Evolutionary conservation across 2,329 filamentous ascomycete genomes (phyloP), one percentile per base, ranked within the genome.

Genomic region (Colletotrichum sublineola): DNA sequence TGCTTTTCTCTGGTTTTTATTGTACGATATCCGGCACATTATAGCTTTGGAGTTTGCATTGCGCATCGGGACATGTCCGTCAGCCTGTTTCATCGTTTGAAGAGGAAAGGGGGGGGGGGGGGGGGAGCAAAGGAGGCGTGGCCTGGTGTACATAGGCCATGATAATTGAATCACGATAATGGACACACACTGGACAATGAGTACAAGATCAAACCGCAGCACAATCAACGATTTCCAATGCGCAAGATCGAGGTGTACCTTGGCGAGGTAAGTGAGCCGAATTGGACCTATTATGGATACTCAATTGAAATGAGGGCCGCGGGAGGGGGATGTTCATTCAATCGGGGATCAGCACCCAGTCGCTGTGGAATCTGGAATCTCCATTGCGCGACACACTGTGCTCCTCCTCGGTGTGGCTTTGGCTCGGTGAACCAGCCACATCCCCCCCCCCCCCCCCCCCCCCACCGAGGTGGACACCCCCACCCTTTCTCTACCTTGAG

Each of bases 21-120:
- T 58, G 57, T 73, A 75, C 67, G 71, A 74, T 74, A 74, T 73
- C 67, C 68, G 66, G 57, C 68, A 68, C 65, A 68, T 69, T 65
- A 64, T 63, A 65, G 48, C 67, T 64, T 70, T 66, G 62, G 63
- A 70, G 69, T 71, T 61, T 61, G 67, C 64, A 74, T 68, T 56
- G 56, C 68, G 68, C 61, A 70, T 74, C 42, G 70, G 70, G 31
- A 62, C 42, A 65, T 48, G 70, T 65, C 56, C 66, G 60, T 52
- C 68, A 70, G 61, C 63, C 48, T 48, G 60, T 67, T 68, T 73
- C 53, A 42, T 68, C 53, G 29, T 72, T 74, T 52, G 24, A 24
- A 24, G 24, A 24, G 67, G 56, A 48, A 29, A 46, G 38, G 2
- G 40, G 42, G 40, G 33, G 48, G 1, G n/a, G 38, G 38, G 2